phyloP scores from a whole-genome alignment of 2,329 filamentous ascomycete genomes.

The Aspergillaceae sp. region DNA sequence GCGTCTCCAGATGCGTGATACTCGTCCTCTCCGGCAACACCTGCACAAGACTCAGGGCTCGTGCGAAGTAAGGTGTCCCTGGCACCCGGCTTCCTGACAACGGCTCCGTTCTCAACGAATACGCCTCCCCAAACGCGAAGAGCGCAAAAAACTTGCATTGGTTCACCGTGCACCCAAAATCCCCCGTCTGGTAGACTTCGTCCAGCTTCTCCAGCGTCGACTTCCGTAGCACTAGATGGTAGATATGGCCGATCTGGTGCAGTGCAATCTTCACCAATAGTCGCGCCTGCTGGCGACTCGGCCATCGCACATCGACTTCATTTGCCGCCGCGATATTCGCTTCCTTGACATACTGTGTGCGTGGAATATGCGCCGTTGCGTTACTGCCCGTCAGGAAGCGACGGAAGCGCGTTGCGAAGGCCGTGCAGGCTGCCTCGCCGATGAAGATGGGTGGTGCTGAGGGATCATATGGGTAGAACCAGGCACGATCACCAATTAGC shows the following conservation, averaged over 20 bases:
- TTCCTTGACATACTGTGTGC: slow-evolving; percentile 17
- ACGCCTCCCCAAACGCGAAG: slow-evolving; percentile 36
- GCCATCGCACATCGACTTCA: slow-evolving; percentile 16
- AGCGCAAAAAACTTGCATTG: slow-evolving; percentile 36
- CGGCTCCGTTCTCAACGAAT: slow-evolving; percentile 15
- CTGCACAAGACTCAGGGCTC: slow-evolving; percentile 28
- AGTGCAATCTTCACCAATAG: slow-evolving; percentile 22
- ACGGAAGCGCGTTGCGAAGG: slow-evolving; percentile 25
- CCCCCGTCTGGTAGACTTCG: slow-evolving; percentile 19
- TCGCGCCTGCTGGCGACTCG: slow-evolving; percentile 19
- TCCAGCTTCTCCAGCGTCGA: slow-evolving; percentile 27
- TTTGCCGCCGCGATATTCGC: slow-evolving; percentile 16
- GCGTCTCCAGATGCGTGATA: slow-evolving; percentile 32
- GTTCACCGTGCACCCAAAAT: slow-evolving; percentile 27
- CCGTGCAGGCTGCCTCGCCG: slow-evolving; percentile 26
- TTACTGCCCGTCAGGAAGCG: slow-evolving; percentile 18
- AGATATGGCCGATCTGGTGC: slow-evolving; percentile 21
- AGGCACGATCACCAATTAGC: slow-evolving; percentile 18
- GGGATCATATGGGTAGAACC: slow-evolving; percentile 21
- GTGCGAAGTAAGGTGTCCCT: slow-evolving; percentile 32
- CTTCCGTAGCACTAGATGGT: slow-evolving; percentile 24
- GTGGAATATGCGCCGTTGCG: slow-evolving; percentile 14
- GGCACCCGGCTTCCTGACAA: slow-evolving; percentile 20
- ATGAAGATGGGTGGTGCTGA: slow-evolving; percentile 20
- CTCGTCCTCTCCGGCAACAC: slow-evolving; percentile 34